A percentile compares a stretch with the other conserved stretches of the same genome.
These are phyloP conservation scores for Pythium biforme DNA, from an alignment of 352 stramenopile species.

Conservation along the genomic window DNA sequence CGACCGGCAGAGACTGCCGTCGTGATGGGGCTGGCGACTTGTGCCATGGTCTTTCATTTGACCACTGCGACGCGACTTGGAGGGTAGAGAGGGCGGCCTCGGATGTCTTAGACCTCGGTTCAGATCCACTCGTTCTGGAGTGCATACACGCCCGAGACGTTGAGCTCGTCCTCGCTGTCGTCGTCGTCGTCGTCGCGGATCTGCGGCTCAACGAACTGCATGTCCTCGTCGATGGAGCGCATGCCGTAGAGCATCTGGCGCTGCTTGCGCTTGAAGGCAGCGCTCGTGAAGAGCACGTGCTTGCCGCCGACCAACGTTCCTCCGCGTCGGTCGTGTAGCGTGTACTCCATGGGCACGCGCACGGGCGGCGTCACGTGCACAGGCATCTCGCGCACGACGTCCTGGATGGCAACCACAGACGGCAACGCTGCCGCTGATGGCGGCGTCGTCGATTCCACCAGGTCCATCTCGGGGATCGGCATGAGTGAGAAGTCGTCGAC, in stretches of 20 bases:
- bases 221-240: slow-evolving; percentile 36
- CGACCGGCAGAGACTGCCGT: neutral
- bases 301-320: slow-evolving; percentile 47
- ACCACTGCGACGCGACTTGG: neutral
- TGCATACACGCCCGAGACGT: slow-evolving; percentile 12
- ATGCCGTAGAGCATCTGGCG: slow-evolving; percentile 40
- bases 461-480: slow-evolving; percentile 15
- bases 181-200: slow-evolving; percentile 18
- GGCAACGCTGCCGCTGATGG: neutral
- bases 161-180: slow-evolving; percentile 15
- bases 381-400: slow-evolving; percentile 11
- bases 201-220: slow-evolving; percentile 12
- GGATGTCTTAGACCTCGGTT: neutral
- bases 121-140: slow-evolving; percentile 21
- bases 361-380: slow-evolving; percentile 37
- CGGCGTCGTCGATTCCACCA: neutral
- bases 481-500: slow-evolving; percentile 9
- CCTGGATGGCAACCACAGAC: neutral
- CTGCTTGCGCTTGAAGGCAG: slow-evolving; percentile 52
- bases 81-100: neutral
- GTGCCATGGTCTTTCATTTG: neutral
- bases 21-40: neutral
- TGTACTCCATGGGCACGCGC: slow-evolving; percentile 48
- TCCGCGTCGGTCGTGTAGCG: slow-evolving; percentile 46
- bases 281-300: slow-evolving; percentile 56